These are phyloP conservation scores for sunflower (Helianthus annuus) DNA, from an alignment of 129 eudicot genomes.

Conservation along the genomic window HanXRQr2.0-SUNRISE NC_035438.2:20833837-20834336, in stretches of 20 bases:
- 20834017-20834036: conserved; percentile 79
- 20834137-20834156: no score
- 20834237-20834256: no score
- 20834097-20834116: no score
- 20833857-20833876: conserved; percentile 69
- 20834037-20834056: conserved; percentile 87
- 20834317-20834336: conserved; percentile 99
- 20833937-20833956: neutral
- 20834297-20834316: conserved; percentile 73
- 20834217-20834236: no score
- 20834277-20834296: neutral
- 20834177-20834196: no score
- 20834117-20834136: no score
- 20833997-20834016: conserved; percentile 68
- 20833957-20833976: neutral
- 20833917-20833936: neutral
- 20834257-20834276: no score
- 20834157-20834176: no score
- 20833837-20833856: conserved; percentile 92
- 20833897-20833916: neutral
- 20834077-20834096: neutral
- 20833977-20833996: conserved; percentile 86
- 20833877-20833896: conserved; percentile 66
- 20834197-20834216: no score
- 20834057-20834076: neutral